Base-by-base conservation (phyloP, 2,329 filamentous ascomycete genomes). In the Xylaria arbuscula region DNA sequence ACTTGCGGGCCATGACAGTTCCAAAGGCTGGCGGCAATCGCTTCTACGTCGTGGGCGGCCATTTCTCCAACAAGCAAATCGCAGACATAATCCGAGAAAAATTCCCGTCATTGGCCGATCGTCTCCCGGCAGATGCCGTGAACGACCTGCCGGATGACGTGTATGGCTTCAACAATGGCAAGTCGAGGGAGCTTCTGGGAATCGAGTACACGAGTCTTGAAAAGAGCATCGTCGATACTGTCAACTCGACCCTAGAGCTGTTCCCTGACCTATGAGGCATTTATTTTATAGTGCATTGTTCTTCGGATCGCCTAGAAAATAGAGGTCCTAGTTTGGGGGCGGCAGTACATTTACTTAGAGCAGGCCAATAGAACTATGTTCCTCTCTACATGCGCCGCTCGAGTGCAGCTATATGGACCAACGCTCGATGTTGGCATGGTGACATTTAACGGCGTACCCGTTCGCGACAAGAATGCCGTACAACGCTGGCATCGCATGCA, bases 1-100 rank as follows among this genome's bases (percentile, higher is more conserved):
- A 92, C 70, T 84, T 92, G n/a, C 83, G 83, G 28, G 88, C 89
- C 0, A 81, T 88, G 54, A 79, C 87, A 69, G 81, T 87, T 32
- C 82, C 85, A 0, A 86, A 86, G 22, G 89, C 87, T 0, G 88
- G 86, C 0, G 83, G 84, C 42, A 86, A 89, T 77, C 84, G 91
- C 1, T 92, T 91, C 80, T 89, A 91, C 75, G 76, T 90, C 51
- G 86, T 89, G 0, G 85, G 85, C 0, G 87, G 86, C 0, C 83
- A 86, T 73, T 92, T 90, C 75, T 85, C 82, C 61, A 91, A 91
- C 76, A 85, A 86, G 74, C 81, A 85, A 74, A 85, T 90, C 42
- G 83, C 82, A 0, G 82, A 88, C 59, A 82, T 88, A 47, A 83
- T 92, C 56, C 80, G 82, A 61, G 85, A 86, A 72, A 79, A 85